Percentiles rank a stretch among this genome's conserved stretches.
These are phyloP conservation scores for Clavispora asparagi DNA, from an alignment of 805 yeast species.

Conservation along the genomic window DNA sequence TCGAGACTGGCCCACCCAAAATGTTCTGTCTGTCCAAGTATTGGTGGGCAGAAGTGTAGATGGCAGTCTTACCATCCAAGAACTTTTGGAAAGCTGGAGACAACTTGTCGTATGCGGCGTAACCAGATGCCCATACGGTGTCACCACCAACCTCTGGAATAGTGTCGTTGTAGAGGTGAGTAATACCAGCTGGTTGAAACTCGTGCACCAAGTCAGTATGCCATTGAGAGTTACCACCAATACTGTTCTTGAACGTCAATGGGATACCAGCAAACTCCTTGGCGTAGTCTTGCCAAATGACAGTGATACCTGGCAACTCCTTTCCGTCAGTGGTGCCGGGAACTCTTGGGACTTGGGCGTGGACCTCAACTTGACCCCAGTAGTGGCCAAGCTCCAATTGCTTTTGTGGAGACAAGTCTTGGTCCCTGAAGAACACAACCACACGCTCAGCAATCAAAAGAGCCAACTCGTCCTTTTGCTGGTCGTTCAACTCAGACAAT, in stretches of 20 bases:
- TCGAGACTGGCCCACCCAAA: slow-evolving; percentile 24
- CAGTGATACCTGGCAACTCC: slow-evolving; percentile 21
- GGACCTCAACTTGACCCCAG: slow-evolving; percentile 26
- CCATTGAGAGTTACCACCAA: slow-evolving; percentile 17
- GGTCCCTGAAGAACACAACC: slow-evolving; percentile 27
- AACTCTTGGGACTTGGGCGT: slow-evolving; percentile 14
- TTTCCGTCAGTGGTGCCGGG: slow-evolving; percentile 12
- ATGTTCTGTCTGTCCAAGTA: slow-evolving; percentile 33
- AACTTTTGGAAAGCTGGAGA: slow-evolving; percentile 47
- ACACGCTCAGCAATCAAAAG: slow-evolving; percentile 27
- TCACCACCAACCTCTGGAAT: slow-evolving; percentile 52
- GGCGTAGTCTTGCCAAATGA: slow-evolving; percentile 28
- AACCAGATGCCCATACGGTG: slow-evolving; percentile 54
- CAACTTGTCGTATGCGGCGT: slow-evolving; percentile 52
- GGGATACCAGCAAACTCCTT: slow-evolving; percentile 18
- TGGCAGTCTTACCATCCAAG: slow-evolving; percentile 49
- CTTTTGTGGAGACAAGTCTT: slow-evolving; percentile 26
- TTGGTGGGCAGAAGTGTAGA: slow-evolving; percentile 36
- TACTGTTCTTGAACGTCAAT: slow-evolving; percentile 24
- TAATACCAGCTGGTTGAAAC: slow-evolving; percentile 51
- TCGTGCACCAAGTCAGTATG: slow-evolving; percentile 56
- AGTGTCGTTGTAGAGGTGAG: slow-evolving; percentile 49
- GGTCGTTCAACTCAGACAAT: slow-evolving; percentile 22
- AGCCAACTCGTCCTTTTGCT: slow-evolving; percentile 28
- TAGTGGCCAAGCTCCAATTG: slow-evolving; percentile 27